A percentile compares a stretch with the other conserved stretches of the same genome.
Conservation (phyloP, 495 filamentous ascomycete species). For the Beverwykella pulmonaria region DNA sequence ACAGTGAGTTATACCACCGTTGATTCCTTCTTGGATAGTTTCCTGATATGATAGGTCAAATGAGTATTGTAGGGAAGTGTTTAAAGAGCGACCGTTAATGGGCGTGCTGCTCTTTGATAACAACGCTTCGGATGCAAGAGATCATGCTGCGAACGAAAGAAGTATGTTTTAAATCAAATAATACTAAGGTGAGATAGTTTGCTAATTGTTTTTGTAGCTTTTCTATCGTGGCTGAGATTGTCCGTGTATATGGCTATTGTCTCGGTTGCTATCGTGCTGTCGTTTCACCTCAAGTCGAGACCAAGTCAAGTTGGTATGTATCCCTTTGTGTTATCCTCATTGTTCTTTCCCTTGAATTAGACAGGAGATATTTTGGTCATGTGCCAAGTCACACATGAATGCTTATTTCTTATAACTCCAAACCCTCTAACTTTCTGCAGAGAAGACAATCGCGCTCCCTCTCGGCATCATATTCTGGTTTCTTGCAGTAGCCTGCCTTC, state of each 20-base stretch:
- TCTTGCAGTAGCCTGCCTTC: slow-evolving; percentile 72
- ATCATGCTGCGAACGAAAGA: slow-evolving; percentile 77
- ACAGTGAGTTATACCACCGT: slow-evolving; percentile 37
- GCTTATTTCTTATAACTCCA: background rate
- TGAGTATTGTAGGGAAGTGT: slow-evolving; percentile 49
- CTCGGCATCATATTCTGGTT: slow-evolving; percentile 89
- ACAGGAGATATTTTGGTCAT: too few relatives aligned
- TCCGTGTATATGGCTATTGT: slow-evolving; percentile 91
- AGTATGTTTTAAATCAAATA: slow-evolving; percentile 55
- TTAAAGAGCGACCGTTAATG: slow-evolving; percentile 70
- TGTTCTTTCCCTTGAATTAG: background rate
- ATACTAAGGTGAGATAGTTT: background rate
- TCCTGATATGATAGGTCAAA: slow-evolving; percentile 40
- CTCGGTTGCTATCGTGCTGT: slow-evolving; percentile 83
- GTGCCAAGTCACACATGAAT: background rate
- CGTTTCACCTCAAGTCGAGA: slow-evolving; percentile 81
- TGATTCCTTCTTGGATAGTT: background rate
- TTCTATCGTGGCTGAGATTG: slow-evolving; percentile 92
- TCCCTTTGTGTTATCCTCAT: background rate
- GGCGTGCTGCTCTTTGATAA: slow-evolving; percentile 90
- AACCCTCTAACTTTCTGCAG: slow-evolving; percentile 42
- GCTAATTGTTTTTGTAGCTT: slow-evolving; percentile 53
- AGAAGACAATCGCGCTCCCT: slow-evolving; percentile 76
- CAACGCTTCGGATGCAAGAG: slow-evolving; percentile 79
- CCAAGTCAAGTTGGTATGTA: slow-evolving; percentile 57